Evolutionary conservation across 2,329 filamentous ascomycete genomes (phyloP).

Genomic region (Alternaria infectoria): DNA sequence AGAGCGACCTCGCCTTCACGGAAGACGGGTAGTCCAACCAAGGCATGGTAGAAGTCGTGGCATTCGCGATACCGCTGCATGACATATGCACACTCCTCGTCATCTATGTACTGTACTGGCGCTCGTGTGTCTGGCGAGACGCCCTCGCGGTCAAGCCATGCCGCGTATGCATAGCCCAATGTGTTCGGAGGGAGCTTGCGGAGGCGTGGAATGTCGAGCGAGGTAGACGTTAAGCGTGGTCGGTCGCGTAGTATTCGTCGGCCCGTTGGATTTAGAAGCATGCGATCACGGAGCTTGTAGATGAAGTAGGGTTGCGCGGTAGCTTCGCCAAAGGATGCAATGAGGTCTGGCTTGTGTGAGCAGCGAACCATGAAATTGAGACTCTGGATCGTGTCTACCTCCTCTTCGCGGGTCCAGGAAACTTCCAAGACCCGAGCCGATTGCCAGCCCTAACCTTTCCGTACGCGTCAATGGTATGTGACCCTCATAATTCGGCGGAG

Average conservation of each 20-base stretch:
- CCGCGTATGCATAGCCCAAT: constrained; percentile 81
- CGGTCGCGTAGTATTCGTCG: constrained; percentile 89
- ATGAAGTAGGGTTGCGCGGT: constrained; percentile 96
- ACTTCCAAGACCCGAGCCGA: constrained; percentile 66
- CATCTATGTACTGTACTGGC: constrained; percentile 86
- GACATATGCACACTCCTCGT: constrained; percentile 95
- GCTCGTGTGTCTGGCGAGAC: constrained; percentile 90
- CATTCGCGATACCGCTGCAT: constrained; percentile 98
- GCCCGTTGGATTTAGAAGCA: constrained; percentile 84
- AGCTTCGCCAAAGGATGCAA: constrained; percentile 91
- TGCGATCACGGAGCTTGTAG: constrained; percentile 85
- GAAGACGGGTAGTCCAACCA: constrained; percentile 88
- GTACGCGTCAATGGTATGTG: constrained; percentile 85
- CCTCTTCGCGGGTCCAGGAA: constrained; percentile 79
- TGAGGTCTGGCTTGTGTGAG: constrained; percentile 69
- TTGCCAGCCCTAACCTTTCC: constrained; percentile 75
- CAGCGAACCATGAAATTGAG: background rate
- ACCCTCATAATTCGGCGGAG: constrained; percentile 84
- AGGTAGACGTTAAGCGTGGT: constrained; percentile 81
- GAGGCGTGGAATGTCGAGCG: constrained; percentile 71
- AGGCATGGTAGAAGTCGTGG: constrained; percentile 96
- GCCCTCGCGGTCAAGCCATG: constrained; percentile 92
- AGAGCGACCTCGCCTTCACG: constrained; percentile 97
- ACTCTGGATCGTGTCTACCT: constrained; percentile 55
- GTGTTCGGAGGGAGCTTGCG: constrained; percentile 74